Conservation (phyloP, 306 rosid genomes). For the cucumber (Cucumis sativus) region DNA sequence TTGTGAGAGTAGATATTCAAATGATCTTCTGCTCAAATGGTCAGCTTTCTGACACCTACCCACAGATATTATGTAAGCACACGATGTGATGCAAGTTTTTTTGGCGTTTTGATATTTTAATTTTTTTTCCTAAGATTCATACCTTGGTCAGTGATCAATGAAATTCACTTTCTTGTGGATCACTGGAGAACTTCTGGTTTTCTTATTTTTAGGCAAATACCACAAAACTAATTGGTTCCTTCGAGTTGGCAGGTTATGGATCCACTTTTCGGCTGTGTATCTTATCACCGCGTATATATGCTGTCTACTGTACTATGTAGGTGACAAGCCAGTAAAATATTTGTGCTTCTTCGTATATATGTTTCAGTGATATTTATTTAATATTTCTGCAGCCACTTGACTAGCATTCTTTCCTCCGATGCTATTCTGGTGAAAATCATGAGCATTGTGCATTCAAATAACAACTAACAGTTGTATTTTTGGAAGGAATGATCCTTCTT, state of each 20-base stretch:
- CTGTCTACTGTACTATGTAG: constrained; percentile 62
- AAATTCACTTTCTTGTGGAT: not conserved
- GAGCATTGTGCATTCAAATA: not conserved
- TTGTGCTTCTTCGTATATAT: not conserved
- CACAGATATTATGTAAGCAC: too few species aligned
- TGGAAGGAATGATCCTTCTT: not conserved
- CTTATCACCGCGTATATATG: constrained; percentile 62
- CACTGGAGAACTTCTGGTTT: not conserved
- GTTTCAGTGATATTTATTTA: not conserved
- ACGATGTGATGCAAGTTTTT: too few species aligned
- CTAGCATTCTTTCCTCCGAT: not conserved
- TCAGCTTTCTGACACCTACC: not conserved
- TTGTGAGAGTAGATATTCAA: not conserved
- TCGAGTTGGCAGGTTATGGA: constrained; percentile 60
- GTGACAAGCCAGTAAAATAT: constrained; percentile 8
- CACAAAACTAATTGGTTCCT: not conserved
- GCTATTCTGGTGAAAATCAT: not conserved
- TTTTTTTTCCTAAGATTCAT: not conserved
- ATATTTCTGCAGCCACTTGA: not conserved
- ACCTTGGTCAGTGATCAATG: not conserved
- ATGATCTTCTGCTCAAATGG: not conserved
- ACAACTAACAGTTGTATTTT: not conserved
- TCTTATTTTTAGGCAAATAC: not conserved
- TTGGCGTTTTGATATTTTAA: too few species aligned
- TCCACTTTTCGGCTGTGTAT: constrained; percentile 86